Evolutionary conservation across 2,329 filamentous ascomycete genomes (phyloP).

Genomic region (Chaetomium globosum): DNA sequence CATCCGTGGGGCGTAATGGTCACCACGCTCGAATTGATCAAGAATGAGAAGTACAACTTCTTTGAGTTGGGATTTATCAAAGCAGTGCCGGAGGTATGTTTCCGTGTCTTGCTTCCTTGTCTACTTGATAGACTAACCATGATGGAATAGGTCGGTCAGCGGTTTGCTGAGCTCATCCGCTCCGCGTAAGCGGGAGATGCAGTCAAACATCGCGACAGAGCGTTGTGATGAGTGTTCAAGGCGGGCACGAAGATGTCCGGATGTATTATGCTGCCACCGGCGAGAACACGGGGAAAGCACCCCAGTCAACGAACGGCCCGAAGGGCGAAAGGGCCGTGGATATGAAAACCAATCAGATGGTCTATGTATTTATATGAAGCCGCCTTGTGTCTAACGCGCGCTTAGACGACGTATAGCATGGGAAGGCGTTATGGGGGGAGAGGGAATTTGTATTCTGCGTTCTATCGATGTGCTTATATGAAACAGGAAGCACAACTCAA

Average conservation of each 20-base stretch:
- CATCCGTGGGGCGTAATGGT: slow-evolving; percentile 95
- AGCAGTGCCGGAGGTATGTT: slow-evolving; percentile 76
- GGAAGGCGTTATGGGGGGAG: slow-evolving; percentile 26
- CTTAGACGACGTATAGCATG: slow-evolving; percentile 25
- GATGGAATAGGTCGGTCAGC: slow-evolving; percentile 40
- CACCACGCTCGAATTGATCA: slow-evolving; percentile 83
- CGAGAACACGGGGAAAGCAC: background rate
- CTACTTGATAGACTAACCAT: slow-evolving; percentile 13
- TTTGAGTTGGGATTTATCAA: slow-evolving; percentile 94
- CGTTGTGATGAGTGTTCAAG: background rate
- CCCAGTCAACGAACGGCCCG: background rate
- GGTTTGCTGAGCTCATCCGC: slow-evolving; percentile 41
- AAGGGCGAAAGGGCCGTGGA: background rate
- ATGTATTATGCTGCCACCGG: background rate
- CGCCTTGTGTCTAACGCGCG: background rate
- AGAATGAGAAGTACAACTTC: slow-evolving; percentile 88
- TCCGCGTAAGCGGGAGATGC: slow-evolving; percentile 18
- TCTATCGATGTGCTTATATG: too few species aligned
- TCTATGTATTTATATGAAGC: slow-evolving; percentile 9
- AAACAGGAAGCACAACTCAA: too few species aligned
- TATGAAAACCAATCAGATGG: background rate
- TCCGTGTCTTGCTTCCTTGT: background rate
- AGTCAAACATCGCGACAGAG: background rate
- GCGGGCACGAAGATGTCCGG: background rate
- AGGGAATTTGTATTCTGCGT: background rate